Base-by-base conservation (phyloP, 768 basidiomycete species). In the Phanerochaete carnosa region DNA sequence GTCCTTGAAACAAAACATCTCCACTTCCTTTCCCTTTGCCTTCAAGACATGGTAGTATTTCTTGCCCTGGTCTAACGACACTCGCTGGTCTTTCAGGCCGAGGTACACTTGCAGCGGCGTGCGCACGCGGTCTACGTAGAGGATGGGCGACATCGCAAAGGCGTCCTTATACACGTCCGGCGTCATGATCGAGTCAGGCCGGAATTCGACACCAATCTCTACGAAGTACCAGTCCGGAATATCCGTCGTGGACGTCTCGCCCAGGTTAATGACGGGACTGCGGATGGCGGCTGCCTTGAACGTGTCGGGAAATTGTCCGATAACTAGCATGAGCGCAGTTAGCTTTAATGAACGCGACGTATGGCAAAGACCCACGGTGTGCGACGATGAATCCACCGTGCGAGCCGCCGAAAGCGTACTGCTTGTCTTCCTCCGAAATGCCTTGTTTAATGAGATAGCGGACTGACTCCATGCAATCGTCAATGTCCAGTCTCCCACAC, bases 31-130 rank as follows among this genome's bases (percentile, higher is more conserved):
- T 13, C 63, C 69, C 15, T 65, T 57, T 7, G 77, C 82, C 67
- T 83, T 88, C 57, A 91, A 69, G 4, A 82, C 83, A 70, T 91
- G 87, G 62, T 87, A 92, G 68, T 83, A 88, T 7, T 78, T 79
- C 57, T 78, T 76, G 0, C 84, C 83, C 53, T 92, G 88, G 5
- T 80, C 77, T 0, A 87, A 82, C 4, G 85, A 79, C 4, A 88
- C 89, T 0, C 89, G 74, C 45, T 80, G 71, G 68, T 92, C 89
- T 19, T 77, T 76, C 9, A 79, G 78, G 0, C 90, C 90, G 12
- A 90, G 72, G 23, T 86, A 66, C 15, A 91, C 67, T 16, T 88
- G 71, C 19, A 89, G 85, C 0, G 83, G 82, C 4, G 80, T 72
- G 45, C 68, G 73, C 32, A 90, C 81, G 2, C 70, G 65, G 49